phyloP scores from a whole-genome alignment of 2,329 filamentous ascomycete genomes.

The Cytospora paraplurivora region DNA sequence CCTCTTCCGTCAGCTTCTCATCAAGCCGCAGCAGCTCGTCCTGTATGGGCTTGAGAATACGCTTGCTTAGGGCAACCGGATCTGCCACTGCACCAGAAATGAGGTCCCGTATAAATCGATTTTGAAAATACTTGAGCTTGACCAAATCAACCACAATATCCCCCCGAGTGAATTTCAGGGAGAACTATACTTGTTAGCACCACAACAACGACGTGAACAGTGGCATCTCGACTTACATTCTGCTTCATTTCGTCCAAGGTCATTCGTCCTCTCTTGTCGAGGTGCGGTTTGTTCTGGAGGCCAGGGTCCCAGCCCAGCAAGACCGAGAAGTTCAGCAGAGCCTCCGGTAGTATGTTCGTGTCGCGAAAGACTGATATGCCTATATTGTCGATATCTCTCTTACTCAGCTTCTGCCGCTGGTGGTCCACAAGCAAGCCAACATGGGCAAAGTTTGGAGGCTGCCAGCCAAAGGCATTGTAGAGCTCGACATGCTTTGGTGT shows the following conservation, averaged over 20 bases:
- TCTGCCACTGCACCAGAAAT: constrained; percentile 17
- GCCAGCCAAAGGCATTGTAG: constrained; percentile 79
- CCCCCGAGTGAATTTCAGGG: constrained; percentile 85
- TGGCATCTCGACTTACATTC: constrained; percentile 53
- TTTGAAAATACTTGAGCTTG: constrained; percentile 79
- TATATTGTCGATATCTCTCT: constrained; percentile 65
- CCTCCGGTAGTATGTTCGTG: constrained; percentile 49
- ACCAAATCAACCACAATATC: constrained; percentile 80
- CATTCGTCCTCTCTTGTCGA: constrained; percentile 66
- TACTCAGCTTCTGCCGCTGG: constrained; percentile 79
- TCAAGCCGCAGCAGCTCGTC: constrained; percentile 27
- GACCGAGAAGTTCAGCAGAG: constrained; percentile 77
- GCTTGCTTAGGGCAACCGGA: constrained; percentile 11
- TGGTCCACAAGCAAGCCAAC: constrained; percentile 72
- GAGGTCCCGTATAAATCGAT: constrained; percentile 20
- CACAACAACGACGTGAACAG: constrained; percentile 10
- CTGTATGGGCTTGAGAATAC: constrained; percentile 31
- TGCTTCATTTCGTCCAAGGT: constrained; percentile 69
- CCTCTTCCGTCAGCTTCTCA: background rate
- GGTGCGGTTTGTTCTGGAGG: constrained; percentile 35
- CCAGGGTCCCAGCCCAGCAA: constrained; percentile 81
- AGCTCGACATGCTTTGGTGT: constrained; percentile 73
- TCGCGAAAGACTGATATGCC: constrained; percentile 53
- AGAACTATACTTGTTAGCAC: constrained; percentile 58
- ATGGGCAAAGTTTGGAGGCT: constrained; percentile 74